Evolutionary conservation across 2,329 filamentous ascomycete species (phyloP).

Genomic region (Immersiporthe knoxdaviesiana): DNA sequence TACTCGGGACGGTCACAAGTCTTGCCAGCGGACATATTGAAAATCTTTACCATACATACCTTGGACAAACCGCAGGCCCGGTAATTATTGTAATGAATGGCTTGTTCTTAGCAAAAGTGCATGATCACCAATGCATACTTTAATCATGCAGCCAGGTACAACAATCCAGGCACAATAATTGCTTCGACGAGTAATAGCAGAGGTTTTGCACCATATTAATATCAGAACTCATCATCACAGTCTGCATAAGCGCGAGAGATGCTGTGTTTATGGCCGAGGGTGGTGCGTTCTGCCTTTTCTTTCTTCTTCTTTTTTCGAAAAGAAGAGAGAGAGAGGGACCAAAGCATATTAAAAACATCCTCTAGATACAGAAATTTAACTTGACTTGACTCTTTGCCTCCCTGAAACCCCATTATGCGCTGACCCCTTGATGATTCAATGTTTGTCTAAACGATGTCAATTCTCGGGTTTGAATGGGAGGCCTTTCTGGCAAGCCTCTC

Average conservation of each 20-base stretch:
- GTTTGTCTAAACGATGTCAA: neutral
- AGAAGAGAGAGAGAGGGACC: neutral
- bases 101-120: too few species aligned
- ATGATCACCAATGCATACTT: too few species aligned
- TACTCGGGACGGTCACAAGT: too few species aligned
- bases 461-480: neutral
- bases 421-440: too few species aligned
- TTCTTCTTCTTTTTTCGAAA: neutral
- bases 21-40: too few species aligned
- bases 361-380: neutral
- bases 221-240: neutral
- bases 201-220: too few species aligned
- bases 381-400: neutral
- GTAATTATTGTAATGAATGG: too few species aligned
- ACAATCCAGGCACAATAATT: too few species aligned
- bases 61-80: too few species aligned
- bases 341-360: neutral
- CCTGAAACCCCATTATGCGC: neutral
- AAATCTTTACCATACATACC: too few species aligned
- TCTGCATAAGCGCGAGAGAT: neutral
- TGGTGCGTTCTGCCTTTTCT: neutral
- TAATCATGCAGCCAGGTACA: too few species aligned
- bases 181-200: too few species aligned
- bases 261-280: neutral
- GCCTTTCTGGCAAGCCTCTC: neutral